These are phyloP conservation scores for Volvox carteri DNA, from an alignment of 163 green algal genomes.

Conservation along the genomic window DNA sequence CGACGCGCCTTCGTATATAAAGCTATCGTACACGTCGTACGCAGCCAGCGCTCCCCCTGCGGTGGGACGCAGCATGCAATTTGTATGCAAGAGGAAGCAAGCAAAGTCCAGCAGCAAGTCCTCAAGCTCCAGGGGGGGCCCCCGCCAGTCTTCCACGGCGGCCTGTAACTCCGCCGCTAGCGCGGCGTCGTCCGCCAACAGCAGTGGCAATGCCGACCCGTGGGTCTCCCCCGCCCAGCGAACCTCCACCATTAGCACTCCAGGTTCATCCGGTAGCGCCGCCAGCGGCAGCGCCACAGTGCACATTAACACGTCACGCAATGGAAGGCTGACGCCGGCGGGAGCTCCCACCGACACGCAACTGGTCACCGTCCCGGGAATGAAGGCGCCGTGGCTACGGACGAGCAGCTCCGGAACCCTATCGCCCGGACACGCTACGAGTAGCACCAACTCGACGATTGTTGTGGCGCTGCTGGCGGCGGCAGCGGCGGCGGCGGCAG, in stretches of 20 bases:
- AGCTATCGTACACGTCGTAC: neutral
- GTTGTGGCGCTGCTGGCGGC: neutral
- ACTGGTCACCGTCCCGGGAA: neutral
- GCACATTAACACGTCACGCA: neutral
- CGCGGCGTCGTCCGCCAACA: neutral
- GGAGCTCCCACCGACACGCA: neutral
- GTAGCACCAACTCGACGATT: neutral
- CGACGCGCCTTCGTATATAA: no score
- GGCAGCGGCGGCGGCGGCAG: neutral
- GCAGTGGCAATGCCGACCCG: conserved; percentile 14
- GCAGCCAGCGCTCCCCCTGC: neutral
- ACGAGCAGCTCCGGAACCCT: conserved; percentile 8
- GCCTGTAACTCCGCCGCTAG: conserved; percentile 21
- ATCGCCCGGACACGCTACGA: neutral
- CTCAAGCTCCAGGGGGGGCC: neutral
- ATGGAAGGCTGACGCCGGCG: neutral
- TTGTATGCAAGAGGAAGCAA: conserved; percentile 1
- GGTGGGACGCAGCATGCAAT: neutral
- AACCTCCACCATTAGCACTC: conserved; percentile 22
- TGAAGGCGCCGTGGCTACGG: neutral
- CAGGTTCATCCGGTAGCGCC: neutral
- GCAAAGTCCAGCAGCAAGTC: conserved; percentile 16
- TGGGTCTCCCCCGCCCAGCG: neutral
- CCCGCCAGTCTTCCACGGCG: conserved; percentile 13
- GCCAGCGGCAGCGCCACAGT: neutral